These are phyloP conservation scores for Vitellaria paradoxa DNA, from an alignment of 179 eudicot species.

Conservation along the genomic window DNA sequence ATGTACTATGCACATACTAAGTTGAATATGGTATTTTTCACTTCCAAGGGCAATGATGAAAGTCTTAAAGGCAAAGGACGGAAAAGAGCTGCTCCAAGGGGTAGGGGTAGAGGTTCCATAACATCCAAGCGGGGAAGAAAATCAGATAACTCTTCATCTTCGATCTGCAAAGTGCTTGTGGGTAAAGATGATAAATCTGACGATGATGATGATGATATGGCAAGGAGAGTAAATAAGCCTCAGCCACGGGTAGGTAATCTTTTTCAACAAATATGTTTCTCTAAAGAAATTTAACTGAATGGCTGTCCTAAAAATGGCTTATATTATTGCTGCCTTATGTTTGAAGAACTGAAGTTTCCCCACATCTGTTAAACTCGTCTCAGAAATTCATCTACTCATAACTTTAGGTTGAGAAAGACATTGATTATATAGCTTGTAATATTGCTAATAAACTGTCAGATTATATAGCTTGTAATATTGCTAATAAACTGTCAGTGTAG, in stretches of 20 bases:
- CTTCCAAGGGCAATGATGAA: constrained; percentile 54
- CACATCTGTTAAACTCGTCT: not conserved
- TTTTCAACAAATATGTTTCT: not conserved
- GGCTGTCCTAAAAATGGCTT: not conserved
- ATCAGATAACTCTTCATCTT: constrained; percentile 60
- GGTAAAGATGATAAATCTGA: constrained; percentile 60
- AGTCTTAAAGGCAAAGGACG: constrained; percentile 52
- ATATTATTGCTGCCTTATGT: not conserved
- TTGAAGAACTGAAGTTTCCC: not conserved
- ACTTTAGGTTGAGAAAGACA: not conserved
- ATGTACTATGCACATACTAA: constrained; percentile 2
- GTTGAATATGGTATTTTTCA: constrained; percentile 12
- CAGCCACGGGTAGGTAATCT: constrained; percentile 66
- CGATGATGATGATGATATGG: constrained; percentile 65
- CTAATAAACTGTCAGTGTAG: not conserved
- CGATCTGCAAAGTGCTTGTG: constrained; percentile 61
- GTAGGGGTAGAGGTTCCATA: constrained; percentile 73
- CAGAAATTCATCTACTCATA: not conserved
- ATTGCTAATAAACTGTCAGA: not conserved
- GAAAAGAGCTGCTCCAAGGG: constrained; percentile 90
- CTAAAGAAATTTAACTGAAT: not conserved
- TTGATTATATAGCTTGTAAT: not conserved
- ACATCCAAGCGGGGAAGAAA: constrained; percentile 85
- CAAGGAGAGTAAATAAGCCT: constrained; percentile 50
- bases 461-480: not conserved